Percentiles rank a stretch among this genome's conserved stretches.
Conservation (phyloP, 2,329 filamentous ascomycete genomes). For the Sporothrix schenckii region DNA sequence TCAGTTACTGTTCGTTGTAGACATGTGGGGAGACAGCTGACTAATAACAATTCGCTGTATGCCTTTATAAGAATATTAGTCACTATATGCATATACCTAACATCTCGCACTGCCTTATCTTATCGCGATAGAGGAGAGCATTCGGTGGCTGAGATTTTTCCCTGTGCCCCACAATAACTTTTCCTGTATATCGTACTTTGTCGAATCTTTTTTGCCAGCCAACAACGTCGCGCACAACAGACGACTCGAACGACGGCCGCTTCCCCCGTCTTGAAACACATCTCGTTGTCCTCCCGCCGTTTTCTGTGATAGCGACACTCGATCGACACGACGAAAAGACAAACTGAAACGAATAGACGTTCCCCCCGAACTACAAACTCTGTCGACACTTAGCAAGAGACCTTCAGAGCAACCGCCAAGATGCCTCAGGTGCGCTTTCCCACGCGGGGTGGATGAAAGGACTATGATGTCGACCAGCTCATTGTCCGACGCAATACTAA, state of each 20-base stretch:
- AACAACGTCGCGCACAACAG: background rate
- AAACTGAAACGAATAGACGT: no score
- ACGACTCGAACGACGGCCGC: background rate
- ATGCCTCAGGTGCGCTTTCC: constrained; percentile 34
- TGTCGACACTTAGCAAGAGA: background rate
- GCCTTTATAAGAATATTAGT: background rate
- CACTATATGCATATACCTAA: background rate
- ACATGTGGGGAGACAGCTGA: no score
- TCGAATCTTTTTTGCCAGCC: constrained; percentile 13
- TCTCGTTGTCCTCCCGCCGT: background rate
- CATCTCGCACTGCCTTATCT: constrained; percentile 14
- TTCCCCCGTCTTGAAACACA: background rate
- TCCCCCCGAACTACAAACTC: background rate
- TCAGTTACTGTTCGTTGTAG: no score
- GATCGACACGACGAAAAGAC: background rate
- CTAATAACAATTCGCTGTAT: no score
- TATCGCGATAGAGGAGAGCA: background rate
- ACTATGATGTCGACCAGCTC: background rate
- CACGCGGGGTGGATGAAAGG: background rate
- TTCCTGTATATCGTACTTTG: background rate
- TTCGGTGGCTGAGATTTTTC: constrained; percentile 15
- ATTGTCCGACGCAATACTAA: background rate
- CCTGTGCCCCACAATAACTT: background rate
- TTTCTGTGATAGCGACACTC: background rate
- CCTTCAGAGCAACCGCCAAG: constrained; percentile 25